A percentile compares a stretch with the other conserved stretches of the same genome.
Conservation (phyloP, 176 grass and related monocot species). For the Oryza coarctata region DNA sequence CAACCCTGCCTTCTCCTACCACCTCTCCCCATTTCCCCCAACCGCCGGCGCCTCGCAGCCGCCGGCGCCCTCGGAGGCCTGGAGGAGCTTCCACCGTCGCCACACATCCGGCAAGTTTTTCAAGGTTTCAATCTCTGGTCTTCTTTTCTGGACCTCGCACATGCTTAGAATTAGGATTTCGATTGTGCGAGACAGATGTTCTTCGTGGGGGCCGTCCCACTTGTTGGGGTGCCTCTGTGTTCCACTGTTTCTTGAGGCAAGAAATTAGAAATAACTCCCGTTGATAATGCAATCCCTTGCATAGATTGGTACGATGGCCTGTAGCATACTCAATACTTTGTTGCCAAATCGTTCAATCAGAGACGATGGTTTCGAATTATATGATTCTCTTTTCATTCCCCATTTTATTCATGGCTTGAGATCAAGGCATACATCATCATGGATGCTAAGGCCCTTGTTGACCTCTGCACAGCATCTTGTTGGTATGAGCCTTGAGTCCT, state of each 20-base stretch:
- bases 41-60: slow-evolving; percentile 5
- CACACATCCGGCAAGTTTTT: slow-evolving; percentile 80
- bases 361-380: no score
- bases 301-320: neutral
- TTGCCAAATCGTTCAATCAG: no score
- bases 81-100: slow-evolving; percentile 85
- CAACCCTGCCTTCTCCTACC: slow-evolving; percentile 58
- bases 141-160: neutral
- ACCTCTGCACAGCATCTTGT: slow-evolving; percentile 42
- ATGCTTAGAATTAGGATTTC: neutral
- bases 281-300: neutral
- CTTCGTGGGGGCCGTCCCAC: no score
- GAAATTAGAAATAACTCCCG: no score
- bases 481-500: slow-evolving; percentile 5
- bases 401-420: neutral
- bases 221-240: no score
- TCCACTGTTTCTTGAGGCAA: no score
- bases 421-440: neutral
- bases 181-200: no score
- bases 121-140: slow-evolving; percentile 42
- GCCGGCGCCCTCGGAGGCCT: slow-evolving; percentile 47
- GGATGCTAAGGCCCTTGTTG: neutral
- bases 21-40: slow-evolving; percentile 45
- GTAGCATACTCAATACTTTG: neutral
- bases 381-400: no score